These are phyloP conservation scores for Podila epicladia DNA, from an alignment of 192 early-diverging fungal species.

Conservation along the genomic window DNA sequence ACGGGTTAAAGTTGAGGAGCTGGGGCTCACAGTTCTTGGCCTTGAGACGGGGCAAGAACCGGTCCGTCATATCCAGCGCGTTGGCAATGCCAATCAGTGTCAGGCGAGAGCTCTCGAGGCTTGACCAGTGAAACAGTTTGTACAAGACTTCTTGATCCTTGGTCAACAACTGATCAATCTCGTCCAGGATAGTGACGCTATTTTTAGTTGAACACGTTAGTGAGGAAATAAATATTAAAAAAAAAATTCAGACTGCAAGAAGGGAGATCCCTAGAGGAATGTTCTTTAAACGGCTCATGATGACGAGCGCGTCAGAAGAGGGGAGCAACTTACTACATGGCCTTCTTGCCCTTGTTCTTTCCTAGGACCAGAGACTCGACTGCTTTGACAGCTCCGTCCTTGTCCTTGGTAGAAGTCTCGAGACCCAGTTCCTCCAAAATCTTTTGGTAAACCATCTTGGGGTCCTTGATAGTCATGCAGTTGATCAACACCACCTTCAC, in stretches of 20 bases:
- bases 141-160: slow-evolving; percentile 88
- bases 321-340: slow-evolving; percentile 58
- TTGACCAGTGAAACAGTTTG: slow-evolving; percentile 85
- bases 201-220: neutral
- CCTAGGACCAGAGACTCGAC: slow-evolving; percentile 63
- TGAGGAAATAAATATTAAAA: neutral
- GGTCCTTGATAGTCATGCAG: slow-evolving; percentile 86
- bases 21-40: slow-evolving; percentile 85
- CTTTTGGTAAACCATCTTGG: slow-evolving; percentile 73
- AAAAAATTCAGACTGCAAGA: neutral
- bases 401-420: slow-evolving; percentile 43
- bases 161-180: slow-evolving; percentile 89
- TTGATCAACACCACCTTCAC: slow-evolving; percentile 78
- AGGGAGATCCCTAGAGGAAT: neutral
- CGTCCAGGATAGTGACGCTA: slow-evolving; percentile 89
- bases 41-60: slow-evolving; percentile 87
- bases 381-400: slow-evolving; percentile 56
- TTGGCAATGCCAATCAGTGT: slow-evolving; percentile 94
- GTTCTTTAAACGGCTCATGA: neutral
- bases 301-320: neutral
- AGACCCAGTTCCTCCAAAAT: slow-evolving; percentile 63
- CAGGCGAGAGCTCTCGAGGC: slow-evolving; percentile 67
- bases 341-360: slow-evolving; percentile 53
- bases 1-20: slow-evolving; percentile 89
- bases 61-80: slow-evolving; percentile 89